A percentile compares a stretch with the other conserved stretches of the same genome.
Evolutionary conservation across 179 eudicot genomes (phyloP).

Genomic region (Vitellaria paradoxa): DNA sequence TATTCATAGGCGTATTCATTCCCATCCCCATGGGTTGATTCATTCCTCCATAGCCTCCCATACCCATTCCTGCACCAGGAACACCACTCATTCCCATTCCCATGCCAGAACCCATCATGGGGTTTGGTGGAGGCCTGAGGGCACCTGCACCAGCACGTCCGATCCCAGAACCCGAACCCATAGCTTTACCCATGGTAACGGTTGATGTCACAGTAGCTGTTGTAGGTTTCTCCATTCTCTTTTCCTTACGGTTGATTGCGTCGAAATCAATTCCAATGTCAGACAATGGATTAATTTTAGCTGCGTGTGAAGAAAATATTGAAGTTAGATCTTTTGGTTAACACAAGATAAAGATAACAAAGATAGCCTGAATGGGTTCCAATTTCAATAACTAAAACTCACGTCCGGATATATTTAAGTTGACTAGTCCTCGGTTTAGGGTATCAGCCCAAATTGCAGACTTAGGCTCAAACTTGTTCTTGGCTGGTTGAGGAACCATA

Average conservation of each 20-base stretch:
- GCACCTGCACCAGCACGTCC: conserved; percentile 83
- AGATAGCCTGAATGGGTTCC: background rate
- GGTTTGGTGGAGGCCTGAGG: conserved; percentile 51
- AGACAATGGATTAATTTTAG: conserved; percentile 78
- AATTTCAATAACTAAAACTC: conserved; percentile 29
- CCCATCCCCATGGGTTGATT: conserved; percentile 50
- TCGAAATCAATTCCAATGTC: conserved; percentile 96
- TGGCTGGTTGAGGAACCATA: conserved; percentile 55
- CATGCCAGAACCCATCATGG: conserved; percentile 59
- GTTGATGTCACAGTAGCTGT: conserved; percentile 54
- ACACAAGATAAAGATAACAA: background rate
- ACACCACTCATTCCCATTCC: conserved; percentile 45
- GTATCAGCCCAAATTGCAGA: conserved; percentile 99
- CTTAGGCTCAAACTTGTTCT: conserved; percentile 84
- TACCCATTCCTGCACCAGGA: conserved; percentile 31
- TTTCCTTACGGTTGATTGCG: conserved; percentile 92
- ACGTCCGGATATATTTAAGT: conserved; percentile 95
- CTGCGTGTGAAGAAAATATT: conserved; percentile 45
- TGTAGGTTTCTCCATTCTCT: conserved; percentile 89
- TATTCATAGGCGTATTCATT: conserved; percentile 43
- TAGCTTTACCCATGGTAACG: conserved; percentile 92
- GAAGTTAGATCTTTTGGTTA: conserved; percentile 8
- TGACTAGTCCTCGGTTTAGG: conserved; percentile 83
- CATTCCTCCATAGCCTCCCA: conserved; percentile 31
- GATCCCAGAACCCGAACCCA: conserved; percentile 97